A percentile compares a stretch with the other conserved stretches of the same genome.
These are phyloP conservation scores for Paraglomus occultum DNA, from an alignment of 192 early-diverging fungal species.

Conservation along the genomic window DNA sequence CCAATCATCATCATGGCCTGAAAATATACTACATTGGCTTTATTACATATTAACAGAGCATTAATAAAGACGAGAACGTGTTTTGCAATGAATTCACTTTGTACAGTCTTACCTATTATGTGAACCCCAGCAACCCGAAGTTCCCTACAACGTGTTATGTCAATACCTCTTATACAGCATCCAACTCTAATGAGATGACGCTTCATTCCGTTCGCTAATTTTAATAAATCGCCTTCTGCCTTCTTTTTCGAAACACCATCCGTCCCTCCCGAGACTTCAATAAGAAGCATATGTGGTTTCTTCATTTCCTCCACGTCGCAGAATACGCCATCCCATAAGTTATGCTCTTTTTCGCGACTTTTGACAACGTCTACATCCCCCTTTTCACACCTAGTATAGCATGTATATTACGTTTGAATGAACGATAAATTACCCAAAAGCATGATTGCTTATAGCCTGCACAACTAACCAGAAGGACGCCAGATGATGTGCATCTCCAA, in stretches of 20 bases:
- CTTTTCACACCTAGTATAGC: constrained; percentile 19
- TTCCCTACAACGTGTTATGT: background rate
- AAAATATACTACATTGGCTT: no score
- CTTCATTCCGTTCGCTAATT: constrained; percentile 20
- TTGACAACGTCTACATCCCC: constrained; percentile 5
- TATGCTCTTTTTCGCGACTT: background rate
- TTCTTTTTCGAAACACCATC: background rate
- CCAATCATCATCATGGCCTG: no score
- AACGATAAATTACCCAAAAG: background rate
- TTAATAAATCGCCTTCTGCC: background rate
- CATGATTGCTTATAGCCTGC: background rate
- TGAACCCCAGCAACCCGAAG: no score
- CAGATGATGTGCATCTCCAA: constrained; percentile 3
- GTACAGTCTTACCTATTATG: no score
- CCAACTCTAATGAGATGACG: background rate
- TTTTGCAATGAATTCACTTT: no score
- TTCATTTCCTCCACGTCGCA: background rate
- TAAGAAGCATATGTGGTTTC: constrained; percentile 6
- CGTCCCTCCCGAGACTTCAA: background rate
- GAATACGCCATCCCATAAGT: constrained; percentile 10
- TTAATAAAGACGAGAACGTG: no score
- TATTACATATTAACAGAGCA: no score
- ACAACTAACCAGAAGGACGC: constrained; percentile 11
- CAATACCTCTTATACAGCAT: background rate
- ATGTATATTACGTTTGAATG: background rate